Percentiles rank a stretch among this genome's conserved stretches.
These are phyloP conservation scores for Vitis hybrid DNA, from an alignment of 177 flowering plant genomes.

Conservation along the genomic window DNA sequence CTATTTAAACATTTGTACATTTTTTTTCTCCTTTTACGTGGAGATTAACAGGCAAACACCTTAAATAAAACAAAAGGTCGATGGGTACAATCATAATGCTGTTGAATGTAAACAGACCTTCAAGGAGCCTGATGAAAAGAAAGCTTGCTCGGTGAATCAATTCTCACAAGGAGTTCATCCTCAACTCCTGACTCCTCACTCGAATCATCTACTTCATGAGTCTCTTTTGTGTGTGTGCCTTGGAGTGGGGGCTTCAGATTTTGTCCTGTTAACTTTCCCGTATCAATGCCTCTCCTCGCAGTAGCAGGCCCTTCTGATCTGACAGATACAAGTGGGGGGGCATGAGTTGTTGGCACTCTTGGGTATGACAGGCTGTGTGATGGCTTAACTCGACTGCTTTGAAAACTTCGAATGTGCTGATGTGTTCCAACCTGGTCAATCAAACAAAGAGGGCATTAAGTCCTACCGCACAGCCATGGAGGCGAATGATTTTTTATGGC, in stretches of 20 bases:
- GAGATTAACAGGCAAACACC: too few relatives aligned
- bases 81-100: too few relatives aligned
- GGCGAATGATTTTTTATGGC: too few relatives aligned
- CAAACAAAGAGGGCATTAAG: not conserved
- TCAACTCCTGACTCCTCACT: constrained; percentile 81
- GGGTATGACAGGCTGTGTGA: constrained; percentile 62
- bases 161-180: constrained; percentile 67
- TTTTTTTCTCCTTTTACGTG: too few relatives aligned
- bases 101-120: not conserved
- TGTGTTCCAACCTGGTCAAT: constrained; percentile 31
- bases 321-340: constrained; percentile 43
- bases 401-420: constrained; percentile 34
- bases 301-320: constrained; percentile 70
- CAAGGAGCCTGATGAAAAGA: constrained; percentile 47
- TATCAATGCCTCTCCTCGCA: constrained; percentile 25
- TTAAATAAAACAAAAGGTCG: too few relatives aligned
- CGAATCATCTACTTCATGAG: constrained; percentile 34
- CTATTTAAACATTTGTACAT: not conserved
- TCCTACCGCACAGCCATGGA: not conserved
- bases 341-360: constrained; percentile 32
- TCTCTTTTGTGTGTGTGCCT: constrained; percentile 16
- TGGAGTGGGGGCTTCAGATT: constrained; percentile 13
- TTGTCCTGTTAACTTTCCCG: constrained; percentile 15
- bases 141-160: constrained; percentile 83
- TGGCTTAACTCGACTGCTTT: constrained; percentile 18